Evolutionary conservation across 2,329 filamentous ascomycete genomes (phyloP).

Genomic region (Diaporthe ilicicola): DNA sequence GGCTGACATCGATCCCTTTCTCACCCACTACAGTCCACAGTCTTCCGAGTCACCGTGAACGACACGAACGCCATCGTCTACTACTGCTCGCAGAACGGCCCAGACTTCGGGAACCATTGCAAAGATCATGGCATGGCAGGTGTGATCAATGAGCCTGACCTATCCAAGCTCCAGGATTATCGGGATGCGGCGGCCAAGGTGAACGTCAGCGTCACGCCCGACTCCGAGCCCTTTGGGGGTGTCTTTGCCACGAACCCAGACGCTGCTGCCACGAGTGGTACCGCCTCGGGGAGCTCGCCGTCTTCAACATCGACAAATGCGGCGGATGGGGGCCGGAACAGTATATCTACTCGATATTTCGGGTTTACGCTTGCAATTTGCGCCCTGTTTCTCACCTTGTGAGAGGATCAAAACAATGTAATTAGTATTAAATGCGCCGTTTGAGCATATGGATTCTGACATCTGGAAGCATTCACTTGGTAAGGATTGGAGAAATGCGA

Average conservation of each 20-base stretch:
- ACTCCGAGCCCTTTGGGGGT: slow-evolving; percentile 16
- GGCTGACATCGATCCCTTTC: not conserved
- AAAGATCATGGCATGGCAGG: slow-evolving; percentile 53
- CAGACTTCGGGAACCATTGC: slow-evolving; percentile 45
- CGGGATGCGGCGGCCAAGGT: slow-evolving; percentile 37
- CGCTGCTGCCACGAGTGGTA: slow-evolving; percentile 6
- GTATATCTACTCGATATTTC: not conserved
- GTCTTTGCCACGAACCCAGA: slow-evolving; percentile 26
- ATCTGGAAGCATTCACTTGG: no score
- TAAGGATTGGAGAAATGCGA: no score
- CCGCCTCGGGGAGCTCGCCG: not conserved
- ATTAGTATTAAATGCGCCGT: no score
- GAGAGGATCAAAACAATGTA: not conserved
- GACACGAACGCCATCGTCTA: slow-evolving; percentile 53
- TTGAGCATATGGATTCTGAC: no score
- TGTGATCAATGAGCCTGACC: slow-evolving; percentile 50
- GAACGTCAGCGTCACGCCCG: slow-evolving; percentile 3
- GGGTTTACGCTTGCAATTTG: not conserved
- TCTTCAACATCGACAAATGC: not conserved
- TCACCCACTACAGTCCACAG: slow-evolving; percentile 37
- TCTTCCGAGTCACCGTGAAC: slow-evolving; percentile 53
- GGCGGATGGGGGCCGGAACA: not conserved
- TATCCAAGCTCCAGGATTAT: slow-evolving; percentile 29
- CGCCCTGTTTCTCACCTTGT: not conserved
- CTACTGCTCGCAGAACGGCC: slow-evolving; percentile 53